Evolutionary conservation across 2,329 filamentous ascomycete species (phyloP).

Genomic region (Microcera coccophila): DNA sequence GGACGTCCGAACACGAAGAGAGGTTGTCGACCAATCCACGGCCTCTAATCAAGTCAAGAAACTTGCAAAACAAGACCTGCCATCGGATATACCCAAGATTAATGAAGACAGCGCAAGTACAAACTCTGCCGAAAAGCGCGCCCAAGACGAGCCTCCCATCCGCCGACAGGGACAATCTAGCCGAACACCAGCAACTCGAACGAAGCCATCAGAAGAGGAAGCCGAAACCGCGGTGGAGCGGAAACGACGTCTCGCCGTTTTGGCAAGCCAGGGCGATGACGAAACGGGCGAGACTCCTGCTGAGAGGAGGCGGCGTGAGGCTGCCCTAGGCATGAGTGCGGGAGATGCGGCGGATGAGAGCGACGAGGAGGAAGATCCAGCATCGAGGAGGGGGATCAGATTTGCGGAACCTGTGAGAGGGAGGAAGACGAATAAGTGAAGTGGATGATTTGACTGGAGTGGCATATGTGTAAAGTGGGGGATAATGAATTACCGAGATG

Average conservation of each 20-base stretch:
- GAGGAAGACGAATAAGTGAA: no score
- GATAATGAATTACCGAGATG: not conserved
- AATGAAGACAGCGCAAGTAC: slow-evolving; percentile 17
- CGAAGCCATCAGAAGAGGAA: slow-evolving; percentile 18
- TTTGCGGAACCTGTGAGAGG: slow-evolving; percentile 49
- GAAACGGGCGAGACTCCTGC: slow-evolving; percentile 64
- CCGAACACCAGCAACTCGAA: not conserved
- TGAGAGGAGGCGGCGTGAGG: slow-evolving; percentile 68
- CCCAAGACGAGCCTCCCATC: slow-evolving; percentile 16
- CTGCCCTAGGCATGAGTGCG: slow-evolving; percentile 61
- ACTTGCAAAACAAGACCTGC: slow-evolving; percentile 42
- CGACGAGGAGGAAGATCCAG: slow-evolving; percentile 53
- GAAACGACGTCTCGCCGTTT: slow-evolving; percentile 57
- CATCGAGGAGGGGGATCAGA: slow-evolving; percentile 53
- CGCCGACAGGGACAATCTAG: slow-evolving; percentile 10
- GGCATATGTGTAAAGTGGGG: not conserved
- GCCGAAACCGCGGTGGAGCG: slow-evolving; percentile 69
- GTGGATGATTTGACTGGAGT: slow-evolving; percentile 4
- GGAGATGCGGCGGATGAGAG: slow-evolving; percentile 37
- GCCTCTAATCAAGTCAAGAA: slow-evolving; percentile 48
- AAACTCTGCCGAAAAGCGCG: slow-evolving; percentile 5
- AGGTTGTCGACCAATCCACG: slow-evolving; percentile 50
- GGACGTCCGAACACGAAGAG: slow-evolving; percentile 59
- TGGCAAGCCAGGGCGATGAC: slow-evolving; percentile 42
- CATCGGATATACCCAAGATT: slow-evolving; percentile 17